Percentiles rank a stretch among this genome's conserved stretches.
phyloP scores from a whole-genome alignment of 2,329 filamentous ascomycete genomes.

The Lecanoromycetidae sp. region DNA sequence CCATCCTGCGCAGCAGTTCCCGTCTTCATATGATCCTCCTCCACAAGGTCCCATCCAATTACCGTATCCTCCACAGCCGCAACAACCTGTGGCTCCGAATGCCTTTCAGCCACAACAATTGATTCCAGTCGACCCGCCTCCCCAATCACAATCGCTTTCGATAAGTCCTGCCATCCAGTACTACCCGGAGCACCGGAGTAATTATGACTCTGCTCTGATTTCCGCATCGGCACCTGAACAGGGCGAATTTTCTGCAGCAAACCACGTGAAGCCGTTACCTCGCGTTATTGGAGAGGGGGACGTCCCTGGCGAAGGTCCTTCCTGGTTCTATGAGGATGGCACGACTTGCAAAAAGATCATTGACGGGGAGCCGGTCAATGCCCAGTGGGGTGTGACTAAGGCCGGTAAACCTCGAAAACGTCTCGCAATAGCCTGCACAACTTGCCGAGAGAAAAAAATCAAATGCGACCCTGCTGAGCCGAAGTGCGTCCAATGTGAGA shows the following conservation, averaged over 20 bases:
- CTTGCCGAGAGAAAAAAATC: constrained; percentile 92
- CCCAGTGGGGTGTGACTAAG: constrained; percentile 88
- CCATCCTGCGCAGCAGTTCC: neutral
- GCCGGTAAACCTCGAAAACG: constrained; percentile 87
- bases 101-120: neutral
- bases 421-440: constrained; percentile 81
- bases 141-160: neutral
- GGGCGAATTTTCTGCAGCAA: constrained; percentile 1
- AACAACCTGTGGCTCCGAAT: neutral
- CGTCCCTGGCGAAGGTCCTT: constrained; percentile 63
- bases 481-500: constrained; percentile 83
- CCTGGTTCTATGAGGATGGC: constrained; percentile 78
- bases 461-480: constrained; percentile 85
- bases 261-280: constrained; percentile 14
- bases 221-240: neutral
- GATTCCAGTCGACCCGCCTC: neutral
- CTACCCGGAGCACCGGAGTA: constrained; percentile 1
- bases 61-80: constrained; percentile 8
- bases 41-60: constrained; percentile 1
- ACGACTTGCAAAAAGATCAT: constrained; percentile 72
- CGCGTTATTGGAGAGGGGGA: constrained; percentile 31
- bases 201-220: constrained; percentile 1
- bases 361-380: constrained; percentile 76
- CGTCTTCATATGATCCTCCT: neutral
- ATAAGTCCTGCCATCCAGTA: constrained; percentile 1